Percentiles rank a stretch among this genome's conserved stretches.
Conservation (phyloP, 106 monocot species). For the Ottelia alismoides region DNA sequence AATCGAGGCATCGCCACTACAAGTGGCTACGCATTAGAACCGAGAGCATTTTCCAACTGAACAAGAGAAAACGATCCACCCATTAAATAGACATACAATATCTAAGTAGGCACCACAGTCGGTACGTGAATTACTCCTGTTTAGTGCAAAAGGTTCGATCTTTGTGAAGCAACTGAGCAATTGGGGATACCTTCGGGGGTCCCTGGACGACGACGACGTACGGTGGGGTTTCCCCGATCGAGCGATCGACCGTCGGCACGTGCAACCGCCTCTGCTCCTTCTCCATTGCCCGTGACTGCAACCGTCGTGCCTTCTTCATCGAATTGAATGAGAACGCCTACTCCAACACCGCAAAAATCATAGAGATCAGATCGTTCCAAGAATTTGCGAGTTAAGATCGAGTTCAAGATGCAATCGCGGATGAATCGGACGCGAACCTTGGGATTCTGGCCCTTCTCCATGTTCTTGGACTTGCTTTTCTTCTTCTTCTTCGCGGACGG, state of each 20-base stretch:
- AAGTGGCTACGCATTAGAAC: too few species aligned
- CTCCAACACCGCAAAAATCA: slow-evolving; percentile 1
- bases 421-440: too few species aligned
- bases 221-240: slow-evolving; percentile 78
- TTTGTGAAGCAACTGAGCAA: neutral
- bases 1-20: too few species aligned
- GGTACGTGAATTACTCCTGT: too few species aligned
- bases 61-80: too few species aligned
- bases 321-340: slow-evolving; percentile 95
- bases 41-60: neutral
- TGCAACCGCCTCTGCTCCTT: slow-evolving; percentile 86
- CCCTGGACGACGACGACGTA: slow-evolving; percentile 92
- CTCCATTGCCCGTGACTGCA: slow-evolving; percentile 70
- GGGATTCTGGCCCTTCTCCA: slow-evolving; percentile 15
- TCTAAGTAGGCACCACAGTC: too few species aligned
- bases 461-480: slow-evolving; percentile 2
- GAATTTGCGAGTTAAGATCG: neutral
- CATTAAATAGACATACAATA: too few species aligned
- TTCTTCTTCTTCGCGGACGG: slow-evolving; percentile 15
- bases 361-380: neutral
- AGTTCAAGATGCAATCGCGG: too few species aligned
- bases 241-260: slow-evolving; percentile 67
- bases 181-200: slow-evolving; percentile 50
- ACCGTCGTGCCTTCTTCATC: slow-evolving; percentile 58
- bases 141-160: too few species aligned